These are phyloP conservation scores for Guadua angustifolia DNA, from an alignment of 176 grass and related monocot genomes.

Conservation along the genomic window DNA sequence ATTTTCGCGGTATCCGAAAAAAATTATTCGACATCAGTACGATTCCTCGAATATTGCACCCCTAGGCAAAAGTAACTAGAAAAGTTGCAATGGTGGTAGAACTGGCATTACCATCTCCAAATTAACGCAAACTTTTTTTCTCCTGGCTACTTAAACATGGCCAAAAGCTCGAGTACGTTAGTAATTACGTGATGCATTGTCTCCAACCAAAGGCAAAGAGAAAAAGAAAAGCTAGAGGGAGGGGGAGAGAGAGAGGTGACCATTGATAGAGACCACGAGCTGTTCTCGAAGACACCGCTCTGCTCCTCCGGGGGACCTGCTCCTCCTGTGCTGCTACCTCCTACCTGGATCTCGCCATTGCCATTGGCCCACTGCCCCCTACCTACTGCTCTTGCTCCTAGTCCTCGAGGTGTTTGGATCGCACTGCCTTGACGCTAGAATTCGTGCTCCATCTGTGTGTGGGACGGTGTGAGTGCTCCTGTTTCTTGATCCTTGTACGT, in stretches of 20 bases:
- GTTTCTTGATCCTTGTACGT: slow-evolving; percentile 1
- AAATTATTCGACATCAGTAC: no score
- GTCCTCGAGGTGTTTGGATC: slow-evolving; percentile 22
- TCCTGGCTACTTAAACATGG: slow-evolving; percentile 26
- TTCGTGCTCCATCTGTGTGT: not conserved
- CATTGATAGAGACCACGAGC: slow-evolving; percentile 73
- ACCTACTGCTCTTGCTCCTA: slow-evolving; percentile 40
- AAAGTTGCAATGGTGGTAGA: not conserved
- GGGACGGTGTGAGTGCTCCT: slow-evolving; percentile 43
- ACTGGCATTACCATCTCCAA: not conserved
- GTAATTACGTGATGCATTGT: slow-evolving; percentile 29
- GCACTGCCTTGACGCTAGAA: slow-evolving; percentile 23
- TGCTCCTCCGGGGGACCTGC: slow-evolving; percentile 40
- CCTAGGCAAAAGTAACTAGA: slow-evolving; percentile 21
- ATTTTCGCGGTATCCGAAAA: no score
- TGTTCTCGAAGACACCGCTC: slow-evolving; percentile 58
- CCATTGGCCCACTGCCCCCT: slow-evolving; percentile 44
- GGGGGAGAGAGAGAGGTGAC: slow-evolving; percentile 22
- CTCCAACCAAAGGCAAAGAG: slow-evolving; percentile 46
- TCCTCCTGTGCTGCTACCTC: slow-evolving; percentile 30
- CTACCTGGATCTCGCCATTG: slow-evolving; percentile 60
- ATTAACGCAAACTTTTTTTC: not conserved
- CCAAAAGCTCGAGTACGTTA: slow-evolving; percentile 47
- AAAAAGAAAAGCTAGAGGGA: not conserved
- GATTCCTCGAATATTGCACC: no score